A percentile compares a stretch with the other conserved stretches of the same genome.
These are phyloP conservation scores for Erodium chrysanthum DNA, from an alignment of 441 rosid species.

Conservation along the genomic window DNA sequence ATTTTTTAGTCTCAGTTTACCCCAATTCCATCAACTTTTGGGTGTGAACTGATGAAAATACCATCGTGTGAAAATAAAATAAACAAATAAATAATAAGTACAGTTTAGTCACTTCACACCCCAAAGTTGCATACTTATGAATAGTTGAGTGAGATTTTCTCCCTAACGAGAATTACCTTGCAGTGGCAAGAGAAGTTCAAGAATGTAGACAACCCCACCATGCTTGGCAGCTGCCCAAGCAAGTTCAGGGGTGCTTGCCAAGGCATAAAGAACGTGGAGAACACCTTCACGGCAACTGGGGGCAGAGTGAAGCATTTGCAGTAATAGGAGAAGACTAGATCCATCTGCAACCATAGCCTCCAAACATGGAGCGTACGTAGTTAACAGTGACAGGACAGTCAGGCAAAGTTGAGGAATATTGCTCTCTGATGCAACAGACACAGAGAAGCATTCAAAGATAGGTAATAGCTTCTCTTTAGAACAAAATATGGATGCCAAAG, in stretches of 20 bases:
- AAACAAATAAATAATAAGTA: no score
- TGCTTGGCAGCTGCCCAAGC: slow-evolving; percentile 99
- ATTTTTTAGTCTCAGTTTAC: no score
- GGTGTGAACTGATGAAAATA: no score
- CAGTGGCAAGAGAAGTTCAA: slow-evolving; percentile 88
- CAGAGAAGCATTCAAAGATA: slow-evolving; percentile 87
- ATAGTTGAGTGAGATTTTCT: no score
- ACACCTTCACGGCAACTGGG: slow-evolving; percentile 91
- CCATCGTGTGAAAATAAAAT: no score
- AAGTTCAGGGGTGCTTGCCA: slow-evolving; percentile 97
- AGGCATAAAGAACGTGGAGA: slow-evolving; percentile 97
- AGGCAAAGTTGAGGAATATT: slow-evolving; percentile 87
- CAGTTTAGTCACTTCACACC: no score
- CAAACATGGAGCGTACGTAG: slow-evolving; percentile 92
- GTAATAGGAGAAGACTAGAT: slow-evolving; percentile 84
- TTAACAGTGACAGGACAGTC: slow-evolving; percentile 80
- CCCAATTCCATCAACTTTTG: no score
- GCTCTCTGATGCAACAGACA: slow-evolving; percentile 62
- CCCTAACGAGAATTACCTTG: slow-evolving; percentile 77
- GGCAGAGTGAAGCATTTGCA: slow-evolving; percentile 92
- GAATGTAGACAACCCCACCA: slow-evolving; percentile 96
- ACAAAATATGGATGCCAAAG: slow-evolving; percentile 84
- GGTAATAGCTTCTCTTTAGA: slow-evolving; percentile 84
- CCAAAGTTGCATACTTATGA: no score
- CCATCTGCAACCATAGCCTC: slow-evolving; percentile 99